Evolutionary conservation across 768 basidiomycete species (phyloP).

Genomic region (Tephrocybe rancida): DNA sequence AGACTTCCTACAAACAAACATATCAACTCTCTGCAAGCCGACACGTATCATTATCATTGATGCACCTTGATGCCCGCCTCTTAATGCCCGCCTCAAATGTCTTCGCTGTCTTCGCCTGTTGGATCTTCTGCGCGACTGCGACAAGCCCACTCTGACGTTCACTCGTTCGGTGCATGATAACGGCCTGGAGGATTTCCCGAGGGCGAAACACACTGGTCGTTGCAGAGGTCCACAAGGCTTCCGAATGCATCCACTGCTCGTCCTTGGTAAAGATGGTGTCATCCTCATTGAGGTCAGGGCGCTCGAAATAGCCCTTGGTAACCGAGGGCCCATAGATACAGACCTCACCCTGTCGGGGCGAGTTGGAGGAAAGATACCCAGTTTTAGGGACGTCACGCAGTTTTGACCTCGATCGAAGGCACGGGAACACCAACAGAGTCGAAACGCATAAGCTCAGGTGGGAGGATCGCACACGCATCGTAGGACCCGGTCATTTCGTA

Average conservation of each 20-base stretch:
- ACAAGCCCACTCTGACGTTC: conserved; percentile 90
- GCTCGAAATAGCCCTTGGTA: conserved; percentile 89
- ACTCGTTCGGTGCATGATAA: conserved; percentile 79
- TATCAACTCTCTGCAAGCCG: too few relatives aligned
- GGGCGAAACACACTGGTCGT: conserved; percentile 61
- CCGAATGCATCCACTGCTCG: conserved; percentile 29
- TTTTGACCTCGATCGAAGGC: conserved; percentile 89
- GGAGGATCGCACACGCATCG: conserved; percentile 87
- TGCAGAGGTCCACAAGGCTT: conserved; percentile 55
- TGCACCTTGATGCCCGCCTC: conserved; percentile 68
- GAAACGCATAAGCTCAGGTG: conserved; percentile 78
- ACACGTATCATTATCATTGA: conserved; percentile 8
- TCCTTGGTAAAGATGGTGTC: conserved; percentile 82
- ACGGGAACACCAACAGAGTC: conserved; percentile 84
- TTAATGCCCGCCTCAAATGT: conserved; percentile 60
- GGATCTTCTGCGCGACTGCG: conserved; percentile 91
- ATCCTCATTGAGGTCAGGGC: conserved; percentile 87
- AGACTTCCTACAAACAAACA: conserved; percentile 18
- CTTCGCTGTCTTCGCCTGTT: conserved; percentile 71
- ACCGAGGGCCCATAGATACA: conserved; percentile 87
- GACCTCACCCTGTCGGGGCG: conserved; percentile 83
- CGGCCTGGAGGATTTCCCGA: conserved; percentile 75
- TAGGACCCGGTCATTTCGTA: conserved; percentile 98
- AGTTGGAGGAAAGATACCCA: conserved; percentile 76
- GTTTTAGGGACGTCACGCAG: conserved; percentile 81